A percentile compares a stretch with the other conserved stretches of the same genome.
Conservation (phyloP, 2,329 filamentous ascomycete genomes). For the Esteya vermicola region DNA sequence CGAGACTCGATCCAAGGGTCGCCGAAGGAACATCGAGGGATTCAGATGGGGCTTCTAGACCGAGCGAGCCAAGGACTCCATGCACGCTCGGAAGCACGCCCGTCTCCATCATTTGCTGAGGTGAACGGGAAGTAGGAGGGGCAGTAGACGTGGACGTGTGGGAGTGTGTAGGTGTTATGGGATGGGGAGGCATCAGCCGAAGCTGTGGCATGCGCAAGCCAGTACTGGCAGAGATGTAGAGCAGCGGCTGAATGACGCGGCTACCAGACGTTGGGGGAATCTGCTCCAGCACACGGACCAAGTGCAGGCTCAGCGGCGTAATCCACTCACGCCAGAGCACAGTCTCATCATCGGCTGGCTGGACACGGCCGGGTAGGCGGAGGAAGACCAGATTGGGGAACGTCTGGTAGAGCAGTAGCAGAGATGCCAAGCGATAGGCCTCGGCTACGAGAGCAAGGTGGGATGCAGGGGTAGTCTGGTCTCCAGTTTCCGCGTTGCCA, state of each 20-base stretch:
- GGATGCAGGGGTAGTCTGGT: conserved; percentile 15
- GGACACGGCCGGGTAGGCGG: neutral
- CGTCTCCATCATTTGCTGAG: too few species aligned
- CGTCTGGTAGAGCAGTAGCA: conserved; percentile 24
- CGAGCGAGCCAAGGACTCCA: too few species aligned
- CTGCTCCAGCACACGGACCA: conserved; percentile 4
- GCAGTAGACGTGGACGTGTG: too few species aligned
- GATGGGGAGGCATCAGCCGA: neutral
- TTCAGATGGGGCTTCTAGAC: too few species aligned
- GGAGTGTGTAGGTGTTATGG: too few species aligned
- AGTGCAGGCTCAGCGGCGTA: conserved; percentile 5
- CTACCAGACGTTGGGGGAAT: conserved; percentile 9
- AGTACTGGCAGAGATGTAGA: conserved; percentile 9
- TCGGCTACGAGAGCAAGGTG: conserved; percentile 21
- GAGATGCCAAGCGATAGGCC: conserved; percentile 20
- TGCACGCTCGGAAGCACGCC: too few species aligned
- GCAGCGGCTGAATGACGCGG: conserved; percentile 9
- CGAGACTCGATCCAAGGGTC: too few species aligned
- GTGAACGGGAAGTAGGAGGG: too few species aligned
- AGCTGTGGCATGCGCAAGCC: conserved; percentile 3
- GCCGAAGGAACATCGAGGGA: too few species aligned
- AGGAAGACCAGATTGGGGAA: conserved; percentile 8
- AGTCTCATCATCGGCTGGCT: conserved; percentile 1
- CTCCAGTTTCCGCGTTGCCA: conserved; percentile 22
- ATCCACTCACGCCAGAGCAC: conserved; percentile 8